Evolutionary conservation across 2,329 filamentous ascomycete genomes (phyloP).

Genomic region (Chaetomiaceae sp.): DNA sequence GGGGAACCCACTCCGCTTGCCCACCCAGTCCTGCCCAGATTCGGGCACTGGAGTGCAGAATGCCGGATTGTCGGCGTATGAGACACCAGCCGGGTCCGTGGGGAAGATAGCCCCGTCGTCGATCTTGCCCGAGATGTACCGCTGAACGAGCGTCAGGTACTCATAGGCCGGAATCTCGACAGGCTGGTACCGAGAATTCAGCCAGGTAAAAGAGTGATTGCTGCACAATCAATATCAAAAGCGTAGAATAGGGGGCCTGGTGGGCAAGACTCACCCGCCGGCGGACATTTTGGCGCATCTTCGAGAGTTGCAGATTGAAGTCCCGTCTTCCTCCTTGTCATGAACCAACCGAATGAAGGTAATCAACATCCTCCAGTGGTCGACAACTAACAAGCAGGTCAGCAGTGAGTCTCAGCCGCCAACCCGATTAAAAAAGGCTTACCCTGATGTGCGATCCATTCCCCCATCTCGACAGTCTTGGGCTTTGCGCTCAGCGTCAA

Average conservation of each 20-base stretch:
- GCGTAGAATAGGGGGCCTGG: background rate
- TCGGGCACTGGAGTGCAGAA: constrained; percentile 55
- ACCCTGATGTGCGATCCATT: constrained; percentile 97
- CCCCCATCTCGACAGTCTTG: constrained; percentile 87
- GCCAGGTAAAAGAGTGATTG: constrained; percentile 96
- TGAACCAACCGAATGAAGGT: constrained; percentile 87
- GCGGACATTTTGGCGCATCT: constrained; percentile 92
- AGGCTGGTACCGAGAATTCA: constrained; percentile 80
- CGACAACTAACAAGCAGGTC: constrained; percentile 60
- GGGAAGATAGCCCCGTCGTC: constrained; percentile 88
- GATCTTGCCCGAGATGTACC: constrained; percentile 95
- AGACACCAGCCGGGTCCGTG: constrained; percentile 70
- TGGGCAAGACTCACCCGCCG: constrained; percentile 67
- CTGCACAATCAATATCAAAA: constrained; percentile 34
- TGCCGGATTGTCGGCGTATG: constrained; percentile 58
- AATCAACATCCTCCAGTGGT: constrained; percentile 85
- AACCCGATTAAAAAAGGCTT: constrained; percentile 21
- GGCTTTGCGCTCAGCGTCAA: constrained; percentile 91
- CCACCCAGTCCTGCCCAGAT: constrained; percentile 71
- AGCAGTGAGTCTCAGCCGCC: background rate
- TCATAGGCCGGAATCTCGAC: constrained; percentile 89
- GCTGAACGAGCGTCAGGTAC: constrained; percentile 93
- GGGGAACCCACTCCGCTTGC: constrained; percentile 89
- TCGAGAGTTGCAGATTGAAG: constrained; percentile 75
- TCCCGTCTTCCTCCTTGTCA: constrained; percentile 74